Evolutionary conservation across 2,329 filamentous ascomycete genomes (phyloP).

Genomic region (Ilyonectria destructans): DNA sequence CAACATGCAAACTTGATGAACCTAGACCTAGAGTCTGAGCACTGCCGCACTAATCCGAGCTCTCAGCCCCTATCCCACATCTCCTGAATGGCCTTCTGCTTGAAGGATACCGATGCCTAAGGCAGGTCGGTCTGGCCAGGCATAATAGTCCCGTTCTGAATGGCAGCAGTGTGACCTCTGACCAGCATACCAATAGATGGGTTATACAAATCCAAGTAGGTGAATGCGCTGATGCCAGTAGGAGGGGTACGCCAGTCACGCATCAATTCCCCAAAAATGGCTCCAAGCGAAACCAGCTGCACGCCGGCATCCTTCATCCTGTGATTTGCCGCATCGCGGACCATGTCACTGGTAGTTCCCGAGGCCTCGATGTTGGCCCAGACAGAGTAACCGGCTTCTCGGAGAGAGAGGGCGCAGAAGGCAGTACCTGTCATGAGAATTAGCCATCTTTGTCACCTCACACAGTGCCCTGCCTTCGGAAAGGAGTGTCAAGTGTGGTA

Average conservation of each 20-base stretch:
- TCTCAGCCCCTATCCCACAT: neutral
- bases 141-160: constrained; percentile 67
- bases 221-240: constrained; percentile 62
- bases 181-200: constrained; percentile 69
- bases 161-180: constrained; percentile 66
- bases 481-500: neutral
- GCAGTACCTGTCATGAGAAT: constrained; percentile 59
- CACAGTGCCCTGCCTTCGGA: neutral
- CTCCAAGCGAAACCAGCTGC: constrained; percentile 65
- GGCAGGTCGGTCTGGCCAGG: constrained; percentile 59
- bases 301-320: constrained; percentile 73
- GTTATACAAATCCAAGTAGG: constrained; percentile 68
- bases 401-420: constrained; percentile 73
- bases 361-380: constrained; percentile 73
- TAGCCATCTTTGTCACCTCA: neutral
- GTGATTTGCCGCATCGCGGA: constrained; percentile 69
- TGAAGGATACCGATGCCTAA: neutral
- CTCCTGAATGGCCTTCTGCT: neutral
- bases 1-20: neutral
- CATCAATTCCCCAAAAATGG: constrained; percentile 71
- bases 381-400: constrained; percentile 73
- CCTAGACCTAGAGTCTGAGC: neutral
- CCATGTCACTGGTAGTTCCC: constrained; percentile 67
- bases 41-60: neutral
- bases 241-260: constrained; percentile 67